Percentiles rank a stretch among this genome's conserved stretches.
Conservation (phyloP, 176 grass and related monocot species). For the Chloris gayana region DNA sequence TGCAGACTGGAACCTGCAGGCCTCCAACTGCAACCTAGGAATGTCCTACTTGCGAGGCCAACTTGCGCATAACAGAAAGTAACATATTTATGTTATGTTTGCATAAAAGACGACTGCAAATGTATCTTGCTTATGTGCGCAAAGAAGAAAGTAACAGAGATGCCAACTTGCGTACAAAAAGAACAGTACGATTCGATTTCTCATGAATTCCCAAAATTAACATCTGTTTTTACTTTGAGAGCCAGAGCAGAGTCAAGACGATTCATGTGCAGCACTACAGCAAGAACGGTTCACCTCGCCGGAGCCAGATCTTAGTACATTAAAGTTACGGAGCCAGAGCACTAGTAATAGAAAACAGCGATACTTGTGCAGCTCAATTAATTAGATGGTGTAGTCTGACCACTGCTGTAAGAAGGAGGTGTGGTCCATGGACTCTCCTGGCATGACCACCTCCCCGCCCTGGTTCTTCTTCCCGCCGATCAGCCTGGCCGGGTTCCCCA, state of each 20-base stretch:
- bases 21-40: too few relatives aligned
- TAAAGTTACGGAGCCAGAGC: not conserved
- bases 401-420: slow-evolving; percentile 92
- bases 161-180: not conserved
- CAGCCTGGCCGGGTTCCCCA: slow-evolving; percentile 85
- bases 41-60: too few relatives aligned
- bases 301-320: not conserved
- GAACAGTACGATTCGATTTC: not conserved
- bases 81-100: too few relatives aligned
- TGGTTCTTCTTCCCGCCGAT: slow-evolving; percentile 54
- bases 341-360: not conserved
- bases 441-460: slow-evolving; percentile 60
- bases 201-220: not conserved
- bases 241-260: not conserved
- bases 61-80: too few relatives aligned
- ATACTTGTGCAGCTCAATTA: not conserved
- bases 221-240: too few relatives aligned
- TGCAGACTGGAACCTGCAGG: too few relatives aligned
- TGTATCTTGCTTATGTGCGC: not conserved
- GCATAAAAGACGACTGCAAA: too few relatives aligned
- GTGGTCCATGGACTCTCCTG: slow-evolving; percentile 93
- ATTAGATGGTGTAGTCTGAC: slow-evolving; percentile 88
- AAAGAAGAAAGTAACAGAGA: not conserved
- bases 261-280: not conserved
- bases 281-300: not conserved